These are phyloP conservation scores for Boletus smithii DNA, from an alignment of 1,284 basidiomycete species.

Conservation along the genomic window DNA sequence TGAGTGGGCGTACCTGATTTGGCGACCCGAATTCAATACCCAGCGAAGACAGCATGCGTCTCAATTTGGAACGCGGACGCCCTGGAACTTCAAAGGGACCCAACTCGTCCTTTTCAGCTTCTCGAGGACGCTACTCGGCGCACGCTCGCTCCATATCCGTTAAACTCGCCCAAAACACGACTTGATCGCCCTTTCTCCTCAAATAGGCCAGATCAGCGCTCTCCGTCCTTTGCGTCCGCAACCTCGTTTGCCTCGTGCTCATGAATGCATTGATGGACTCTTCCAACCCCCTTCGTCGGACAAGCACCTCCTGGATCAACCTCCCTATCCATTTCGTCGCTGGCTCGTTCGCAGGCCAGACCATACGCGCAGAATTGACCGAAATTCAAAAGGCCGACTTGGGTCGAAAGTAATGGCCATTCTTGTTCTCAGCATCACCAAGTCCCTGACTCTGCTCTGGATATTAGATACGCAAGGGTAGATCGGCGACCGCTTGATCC, in stretches of 20 bases:
- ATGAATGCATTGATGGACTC: slow-evolving; percentile 25
- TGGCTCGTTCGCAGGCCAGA: slow-evolving; percentile 58
- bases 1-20: slow-evolving; percentile 11
- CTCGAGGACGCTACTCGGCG: background rate
- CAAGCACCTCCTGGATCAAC: slow-evolving; percentile 35
- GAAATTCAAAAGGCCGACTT: slow-evolving; percentile 65
- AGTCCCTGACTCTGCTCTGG: slow-evolving; percentile 3
- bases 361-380: slow-evolving; percentile 54
- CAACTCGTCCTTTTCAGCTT: slow-evolving; percentile 1
- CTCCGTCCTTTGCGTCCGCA: background rate
- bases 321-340: slow-evolving; percentile 49
- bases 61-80: slow-evolving; percentile 26
- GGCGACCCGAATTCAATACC: slow-evolving; percentile 16
- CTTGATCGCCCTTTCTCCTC: slow-evolving; percentile 12
- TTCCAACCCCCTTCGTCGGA: slow-evolving; percentile 24
- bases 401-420: slow-evolving; percentile 52
- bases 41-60: slow-evolving; percentile 12
- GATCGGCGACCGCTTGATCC: slow-evolving; percentile 63
- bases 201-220: slow-evolving; percentile 14
- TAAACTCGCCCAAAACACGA: slow-evolving; percentile 12
- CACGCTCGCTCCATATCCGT: slow-evolving; percentile 9
- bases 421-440: background rate
- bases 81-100: slow-evolving; percentile 1
- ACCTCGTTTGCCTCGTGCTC: background rate
- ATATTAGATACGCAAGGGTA: slow-evolving; percentile 51